Conservation (phyloP, 768 basidiomycete genomes). For the Phylloporus arenicola region DNA sequence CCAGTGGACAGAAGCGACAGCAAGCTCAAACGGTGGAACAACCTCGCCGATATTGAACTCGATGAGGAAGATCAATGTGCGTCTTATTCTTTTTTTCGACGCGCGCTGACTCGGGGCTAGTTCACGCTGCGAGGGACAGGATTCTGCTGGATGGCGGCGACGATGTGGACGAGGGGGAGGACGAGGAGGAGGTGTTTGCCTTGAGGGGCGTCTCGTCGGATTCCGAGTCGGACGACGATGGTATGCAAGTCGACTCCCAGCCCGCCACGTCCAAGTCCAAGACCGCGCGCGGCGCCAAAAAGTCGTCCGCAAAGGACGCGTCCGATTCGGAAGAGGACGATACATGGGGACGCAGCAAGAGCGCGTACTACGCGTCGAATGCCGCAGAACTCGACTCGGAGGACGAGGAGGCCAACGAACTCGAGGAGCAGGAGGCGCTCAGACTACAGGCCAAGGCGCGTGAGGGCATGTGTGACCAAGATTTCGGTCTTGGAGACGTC, state of each 20-base stretch:
- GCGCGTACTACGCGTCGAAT: constrained; percentile 84
- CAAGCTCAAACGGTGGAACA: constrained; percentile 64
- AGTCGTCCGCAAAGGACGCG: constrained; percentile 1
- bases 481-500: constrained; percentile 76
- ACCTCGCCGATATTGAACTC: constrained; percentile 58
- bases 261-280: constrained; percentile 9
- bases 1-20: constrained; percentile 46
- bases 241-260: constrained; percentile 18
- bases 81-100: constrained; percentile 19
- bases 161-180: constrained; percentile 45
- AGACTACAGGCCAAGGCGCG: constrained; percentile 72
- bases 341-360: constrained; percentile 76
- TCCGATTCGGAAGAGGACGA: constrained; percentile 38
- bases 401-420: constrained; percentile 82
- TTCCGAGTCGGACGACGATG: constrained; percentile 25
- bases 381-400: constrained; percentile 76
- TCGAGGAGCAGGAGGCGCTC: constrained; percentile 85
- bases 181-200: constrained; percentile 74
- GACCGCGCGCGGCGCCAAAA: constrained; percentile 12
- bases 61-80: constrained; percentile 78
- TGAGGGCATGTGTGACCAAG: constrained; percentile 66
- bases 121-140: constrained; percentile 69
- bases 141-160: constrained; percentile 68
- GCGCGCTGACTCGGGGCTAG: constrained; percentile 34
- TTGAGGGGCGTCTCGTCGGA: constrained; percentile 49